phyloP scores from a whole-genome alignment of 306 rosid genomes.

The Mucuna pruriens region DNA sequence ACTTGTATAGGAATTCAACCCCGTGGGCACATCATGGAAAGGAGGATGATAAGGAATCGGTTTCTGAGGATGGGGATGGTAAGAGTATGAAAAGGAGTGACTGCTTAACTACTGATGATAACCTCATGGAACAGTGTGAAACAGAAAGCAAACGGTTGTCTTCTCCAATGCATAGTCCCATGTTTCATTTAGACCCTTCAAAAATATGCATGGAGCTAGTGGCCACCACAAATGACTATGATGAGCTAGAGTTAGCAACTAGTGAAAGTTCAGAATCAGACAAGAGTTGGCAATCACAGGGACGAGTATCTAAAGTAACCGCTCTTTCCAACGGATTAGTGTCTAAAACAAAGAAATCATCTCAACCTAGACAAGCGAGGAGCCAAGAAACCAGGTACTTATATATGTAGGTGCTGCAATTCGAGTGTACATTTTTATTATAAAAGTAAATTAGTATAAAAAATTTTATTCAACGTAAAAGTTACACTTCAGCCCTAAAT shows the following conservation, averaged over 20 bases:
- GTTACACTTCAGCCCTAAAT: too few relatives aligned
- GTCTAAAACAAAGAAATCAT: constrained; percentile 55
- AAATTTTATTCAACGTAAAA: too few relatives aligned
- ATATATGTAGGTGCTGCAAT: not conserved
- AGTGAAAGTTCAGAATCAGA: constrained; percentile 87
- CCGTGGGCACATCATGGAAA: constrained; percentile 55
- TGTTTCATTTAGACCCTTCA: constrained; percentile 49
- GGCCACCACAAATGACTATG: constrained; percentile 58
- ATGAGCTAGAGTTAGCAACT: constrained; percentile 71
- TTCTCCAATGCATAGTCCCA: constrained; percentile 54
- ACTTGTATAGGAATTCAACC: constrained; percentile 47
- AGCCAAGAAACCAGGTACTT: constrained; percentile 70
- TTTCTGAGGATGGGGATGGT: constrained; percentile 56
- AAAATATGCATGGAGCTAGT: constrained; percentile 47
- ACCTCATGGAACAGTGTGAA: constrained; percentile 54
- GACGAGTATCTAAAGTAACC: constrained; percentile 45
- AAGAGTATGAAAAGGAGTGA: constrained; percentile 51
- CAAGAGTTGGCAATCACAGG: constrained; percentile 59
- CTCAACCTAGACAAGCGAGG: constrained; percentile 42
- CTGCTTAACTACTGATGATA: constrained; percentile 46
- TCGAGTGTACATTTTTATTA: too few relatives aligned
- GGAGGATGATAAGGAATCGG: constrained; percentile 62
- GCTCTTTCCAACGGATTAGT: constrained; percentile 47
- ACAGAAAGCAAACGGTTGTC: constrained; percentile 49
- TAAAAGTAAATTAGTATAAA: too few relatives aligned